Evolutionary conservation across 495 filamentous ascomycete species (phyloP).

Genomic region (Bombardia bombarda): DNA sequence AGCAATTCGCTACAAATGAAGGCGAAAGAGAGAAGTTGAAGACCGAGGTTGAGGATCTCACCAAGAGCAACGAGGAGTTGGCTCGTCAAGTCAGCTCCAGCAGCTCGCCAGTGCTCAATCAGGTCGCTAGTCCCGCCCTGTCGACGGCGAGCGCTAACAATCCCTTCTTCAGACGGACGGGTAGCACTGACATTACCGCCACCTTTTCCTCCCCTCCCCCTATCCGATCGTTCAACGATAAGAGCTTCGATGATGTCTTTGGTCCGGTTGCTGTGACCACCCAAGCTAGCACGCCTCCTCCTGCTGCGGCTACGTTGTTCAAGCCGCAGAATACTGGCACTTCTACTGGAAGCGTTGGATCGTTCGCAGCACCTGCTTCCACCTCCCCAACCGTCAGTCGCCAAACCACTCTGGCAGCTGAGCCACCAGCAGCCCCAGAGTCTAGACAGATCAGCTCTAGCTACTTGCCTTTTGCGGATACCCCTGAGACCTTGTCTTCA

Average conservation of each 20-base stretch:
- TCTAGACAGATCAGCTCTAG: slow-evolving; percentile 66
- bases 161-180: slow-evolving; percentile 78
- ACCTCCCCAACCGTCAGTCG: slow-evolving; percentile 49
- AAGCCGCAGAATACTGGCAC: slow-evolving; percentile 49
- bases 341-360: slow-evolving; percentile 43
- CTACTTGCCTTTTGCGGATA: slow-evolving; percentile 57
- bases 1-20: slow-evolving; percentile 86
- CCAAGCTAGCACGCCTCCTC: slow-evolving; percentile 35
- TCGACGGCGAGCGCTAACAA: slow-evolving; percentile 76
- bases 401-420: slow-evolving; percentile 34
- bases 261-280: slow-evolving; percentile 44
- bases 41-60: slow-evolving; percentile 61
- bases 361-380: slow-evolving; percentile 44
- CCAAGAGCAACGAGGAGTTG: slow-evolving; percentile 53
- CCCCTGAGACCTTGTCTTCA: slow-evolving; percentile 60
- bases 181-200: slow-evolving; percentile 57
- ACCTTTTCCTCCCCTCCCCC: slow-evolving; percentile 36
- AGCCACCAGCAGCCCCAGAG: slow-evolving; percentile 54
- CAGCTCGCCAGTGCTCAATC: slow-evolving; percentile 28
- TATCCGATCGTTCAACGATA: slow-evolving; percentile 44
- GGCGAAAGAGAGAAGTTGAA: slow-evolving; percentile 78
- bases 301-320: slow-evolving; percentile 58
- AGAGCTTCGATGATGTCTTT: slow-evolving; percentile 84
- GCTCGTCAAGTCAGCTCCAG: slow-evolving; percentile 34
- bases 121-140: slow-evolving; percentile 56